Evolutionary conservation across 78 protist species (phyloP), one percentile per base, ranked within the genome.

Genomic region (Dictyostelium intermedium): DNA sequence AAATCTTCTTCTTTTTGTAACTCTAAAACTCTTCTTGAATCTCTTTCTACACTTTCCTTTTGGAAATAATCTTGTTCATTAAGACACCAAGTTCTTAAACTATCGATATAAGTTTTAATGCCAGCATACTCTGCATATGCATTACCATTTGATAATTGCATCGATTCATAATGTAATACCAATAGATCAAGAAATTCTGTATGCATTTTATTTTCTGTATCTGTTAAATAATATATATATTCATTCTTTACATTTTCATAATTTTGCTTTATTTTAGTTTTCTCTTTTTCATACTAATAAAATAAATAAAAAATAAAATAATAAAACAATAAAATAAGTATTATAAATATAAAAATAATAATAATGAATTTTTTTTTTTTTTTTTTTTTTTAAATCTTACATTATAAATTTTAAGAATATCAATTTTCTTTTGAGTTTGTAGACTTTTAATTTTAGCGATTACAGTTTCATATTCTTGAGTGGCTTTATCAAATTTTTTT

Each of bases 21-120:
- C 32, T 89, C 94, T 14, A n/a, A 7, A 6, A 32, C 9, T 32
- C 87, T 32, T 32, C 72, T 80, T 50, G 82, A 53, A 30, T 89
- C 94, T 43, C 87, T 83, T 47, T 89, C 94, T 35, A 10, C n/a
- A 43, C 53, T 39, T n/a, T 89, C 94, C 34, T 89, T 80, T 32
- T 80, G 85, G 66, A 76, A 89, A 53, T 43, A 89, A 30, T 89
- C 94, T 69, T 89, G 94, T 69, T 89, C 94, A n/a, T 56, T 63
- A 20, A 89, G 30, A 89, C 94, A 89, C 94, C 94, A 89, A 39
- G 94, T 89, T 80, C 94, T 89, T 32, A 89, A 69, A 35, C 37
- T 63, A 80, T 89, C 94, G 20, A 89, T 69, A 80, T 89, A 89
- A 13, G 85, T 69, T 47, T 89, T 89, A 63, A 89, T 89, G n/a